phyloP scores from a whole-genome alignment of 2,329 filamentous ascomycete genomes.

The Penicillium sclerotigenum region DNA sequence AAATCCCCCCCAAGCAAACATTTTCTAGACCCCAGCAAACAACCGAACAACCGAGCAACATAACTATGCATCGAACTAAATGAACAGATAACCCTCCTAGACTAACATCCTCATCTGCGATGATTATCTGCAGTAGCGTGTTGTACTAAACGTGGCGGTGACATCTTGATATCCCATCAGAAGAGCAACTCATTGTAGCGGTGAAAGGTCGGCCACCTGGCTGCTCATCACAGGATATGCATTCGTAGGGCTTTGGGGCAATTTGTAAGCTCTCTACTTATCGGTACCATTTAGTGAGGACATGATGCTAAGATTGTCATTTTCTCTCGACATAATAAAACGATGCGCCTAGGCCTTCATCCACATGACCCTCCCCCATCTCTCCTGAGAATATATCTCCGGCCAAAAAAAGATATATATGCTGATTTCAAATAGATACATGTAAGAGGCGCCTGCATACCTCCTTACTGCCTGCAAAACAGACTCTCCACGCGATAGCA shows the following conservation, averaged over 20 bases:
- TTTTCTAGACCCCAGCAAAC: not conserved
- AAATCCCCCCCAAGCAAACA: not conserved
- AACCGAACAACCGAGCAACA: not conserved
- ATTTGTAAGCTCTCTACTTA: not conserved
- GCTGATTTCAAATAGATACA: not conserved
- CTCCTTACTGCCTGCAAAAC: constrained; percentile 11
- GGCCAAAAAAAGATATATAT: not conserved
- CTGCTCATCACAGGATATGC: not conserved
- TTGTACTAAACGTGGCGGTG: constrained; percentile 24
- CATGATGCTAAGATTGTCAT: not conserved
- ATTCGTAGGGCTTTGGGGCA: not conserved
- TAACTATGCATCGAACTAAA: constrained; percentile 3
- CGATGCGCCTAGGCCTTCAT: not conserved
- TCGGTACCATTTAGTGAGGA: not conserved
- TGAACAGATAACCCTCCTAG: not conserved
- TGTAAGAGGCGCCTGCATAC: not conserved
- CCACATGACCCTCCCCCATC: not conserved
- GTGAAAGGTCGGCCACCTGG: constrained; percentile 18
- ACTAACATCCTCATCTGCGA: not conserved
- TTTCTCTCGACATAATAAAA: not conserved
- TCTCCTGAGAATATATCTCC: not conserved
- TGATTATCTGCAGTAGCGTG: constrained; percentile 24
- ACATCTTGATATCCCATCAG: constrained; percentile 16
- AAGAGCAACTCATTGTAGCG: constrained; percentile 17
- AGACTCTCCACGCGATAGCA: constrained; percentile 8